Evolutionary conservation across 139 green algal genomes (phyloP), one percentile per base, ranked within the genome.

Genomic region (Chlorella ohadii): DNA sequence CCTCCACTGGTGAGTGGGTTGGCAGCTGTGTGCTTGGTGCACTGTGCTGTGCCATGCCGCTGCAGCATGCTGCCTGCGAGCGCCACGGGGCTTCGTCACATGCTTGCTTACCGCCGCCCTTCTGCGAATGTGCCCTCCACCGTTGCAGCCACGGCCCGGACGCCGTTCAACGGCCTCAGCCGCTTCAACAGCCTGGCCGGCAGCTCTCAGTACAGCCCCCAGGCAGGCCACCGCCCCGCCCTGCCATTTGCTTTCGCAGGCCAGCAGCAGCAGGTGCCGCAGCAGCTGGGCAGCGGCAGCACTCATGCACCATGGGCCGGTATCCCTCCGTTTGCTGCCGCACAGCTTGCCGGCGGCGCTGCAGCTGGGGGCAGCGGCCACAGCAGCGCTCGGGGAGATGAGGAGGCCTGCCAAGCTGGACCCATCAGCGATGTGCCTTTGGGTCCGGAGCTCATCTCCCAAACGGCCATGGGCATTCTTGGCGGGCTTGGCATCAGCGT

Each of bases 101-200:
- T 51, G 44, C n/a, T n/a, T n/a, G n/a, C n/a, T n/a, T n/a, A n/a
- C n/a, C n/a, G n/a, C n/a, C n/a, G n/a, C n/a, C n/a, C n/a, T n/a
- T n/a, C n/a, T n/a, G n/a, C n/a, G n/a, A n/a, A n/a, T n/a, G n/a
- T n/a, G n/a, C n/a, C n/a, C n/a, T n/a, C n/a, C n/a, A n/a, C n/a
- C n/a, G n/a, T 3, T 57, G 76, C 76, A 82, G 76, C 76, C 36
- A 72, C 63, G 23, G 39, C 59, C 13, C n/a, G 31, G 15, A 82
- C 76, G 23, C 76, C 76, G 7, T 82, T 82, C 41, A 77, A 36
- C 70, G 64, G 78, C 22, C 47, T 78, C 2, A 71, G 51, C 51
- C 67, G 79, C 33, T 59, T 78, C 39, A 84, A 84, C 79, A 78
- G 66, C 67, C 67, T 84, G 66, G 39, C 36, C 0, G 31, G 55